A percentile compares a stretch with the other conserved stretches of the same genome.
phyloP scores from a whole-genome alignment of 2,329 filamentous ascomycete genomes.

The Penicillium sp. region DNA sequence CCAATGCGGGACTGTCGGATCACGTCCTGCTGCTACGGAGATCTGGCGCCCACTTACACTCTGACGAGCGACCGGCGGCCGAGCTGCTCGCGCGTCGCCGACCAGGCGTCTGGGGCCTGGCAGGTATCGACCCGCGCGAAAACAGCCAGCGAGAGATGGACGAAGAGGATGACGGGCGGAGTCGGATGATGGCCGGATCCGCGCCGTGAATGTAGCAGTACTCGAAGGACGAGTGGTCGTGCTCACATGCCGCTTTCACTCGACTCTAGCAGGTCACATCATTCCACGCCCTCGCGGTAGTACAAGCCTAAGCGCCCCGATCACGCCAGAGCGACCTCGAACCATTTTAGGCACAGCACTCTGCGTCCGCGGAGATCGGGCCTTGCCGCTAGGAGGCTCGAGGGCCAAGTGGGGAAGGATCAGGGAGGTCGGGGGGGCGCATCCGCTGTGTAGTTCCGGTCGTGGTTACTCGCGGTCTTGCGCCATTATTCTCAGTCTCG shows the following conservation, averaged over 20 bases:
- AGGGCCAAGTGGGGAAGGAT: constrained; percentile 11
- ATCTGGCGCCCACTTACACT: constrained; percentile 59
- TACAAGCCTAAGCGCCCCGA: constrained; percentile 11
- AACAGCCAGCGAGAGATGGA: constrained; percentile 27
- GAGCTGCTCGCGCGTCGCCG: constrained; percentile 47
- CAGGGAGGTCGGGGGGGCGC: background rate
- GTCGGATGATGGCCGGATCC: constrained; percentile 27
- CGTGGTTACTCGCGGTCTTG: background rate
- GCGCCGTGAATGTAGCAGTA: too few relatives aligned
- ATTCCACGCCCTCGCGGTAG: background rate
- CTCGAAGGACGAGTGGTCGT: too few relatives aligned
- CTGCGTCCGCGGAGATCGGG: constrained; percentile 24
- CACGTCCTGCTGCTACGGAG: constrained; percentile 55
- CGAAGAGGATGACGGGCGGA: constrained; percentile 16
- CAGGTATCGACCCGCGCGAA: constrained; percentile 39
- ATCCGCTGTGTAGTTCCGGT: background rate
- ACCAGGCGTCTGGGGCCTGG: constrained; percentile 44
- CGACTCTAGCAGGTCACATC: constrained; percentile 7
- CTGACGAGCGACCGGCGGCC: constrained; percentile 55
- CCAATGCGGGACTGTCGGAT: constrained; percentile 54
- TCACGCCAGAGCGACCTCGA: constrained; percentile 13
- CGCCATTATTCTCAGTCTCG: constrained; percentile 1
- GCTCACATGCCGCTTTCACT: constrained; percentile 10
- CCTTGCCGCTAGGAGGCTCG: constrained; percentile 14
- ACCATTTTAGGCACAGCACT: constrained; percentile 5